Conservation (phyloP, 1,139 yeast genomes). For the Candida labiduridarum region DNA sequence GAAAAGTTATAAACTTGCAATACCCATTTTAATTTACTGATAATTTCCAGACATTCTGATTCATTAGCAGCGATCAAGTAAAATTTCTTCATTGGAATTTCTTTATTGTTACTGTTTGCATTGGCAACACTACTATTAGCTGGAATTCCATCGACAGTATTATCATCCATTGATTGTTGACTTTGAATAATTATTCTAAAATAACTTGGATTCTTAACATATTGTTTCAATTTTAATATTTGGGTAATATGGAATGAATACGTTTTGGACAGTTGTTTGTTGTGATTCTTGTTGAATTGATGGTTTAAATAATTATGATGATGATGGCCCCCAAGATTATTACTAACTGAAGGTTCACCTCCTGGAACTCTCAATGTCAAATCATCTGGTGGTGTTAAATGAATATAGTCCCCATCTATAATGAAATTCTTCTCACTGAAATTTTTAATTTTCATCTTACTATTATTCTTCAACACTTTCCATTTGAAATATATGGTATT, state of each 20-base stretch:
- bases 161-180: conserved; percentile 36
- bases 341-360: conserved; percentile 25
- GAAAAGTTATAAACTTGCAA: conserved; percentile 44
- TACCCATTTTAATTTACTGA: conserved; percentile 61
- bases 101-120: conserved; percentile 19
- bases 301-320: conserved; percentile 46
- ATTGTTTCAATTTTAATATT: conserved; percentile 74
- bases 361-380: conserved; percentile 48
- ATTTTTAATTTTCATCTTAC: conserved; percentile 74
- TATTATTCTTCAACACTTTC: conserved; percentile 86
- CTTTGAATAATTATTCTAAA: conserved; percentile 84
- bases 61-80: conserved; percentile 77
- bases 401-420: conserved; percentile 91
- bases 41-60: conserved; percentile 72
- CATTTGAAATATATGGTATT: conserved; percentile 53
- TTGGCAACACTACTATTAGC: conserved; percentile 16
- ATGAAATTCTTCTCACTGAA: conserved; percentile 75
- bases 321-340: conserved; percentile 15
- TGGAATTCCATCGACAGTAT: conserved; percentile 22
- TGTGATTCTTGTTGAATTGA: conserved; percentile 41
- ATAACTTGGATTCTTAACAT: conserved; percentile 72
- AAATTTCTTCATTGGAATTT: conserved; percentile 62
- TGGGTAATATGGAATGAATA: conserved; percentile 87
- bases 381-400: conserved; percentile 78
- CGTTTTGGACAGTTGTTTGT: conserved; percentile 62